These are phyloP conservation scores for Serendipita vermifera DNA, from an alignment of 768 basidiomycete species.

Conservation along the genomic window DNA sequence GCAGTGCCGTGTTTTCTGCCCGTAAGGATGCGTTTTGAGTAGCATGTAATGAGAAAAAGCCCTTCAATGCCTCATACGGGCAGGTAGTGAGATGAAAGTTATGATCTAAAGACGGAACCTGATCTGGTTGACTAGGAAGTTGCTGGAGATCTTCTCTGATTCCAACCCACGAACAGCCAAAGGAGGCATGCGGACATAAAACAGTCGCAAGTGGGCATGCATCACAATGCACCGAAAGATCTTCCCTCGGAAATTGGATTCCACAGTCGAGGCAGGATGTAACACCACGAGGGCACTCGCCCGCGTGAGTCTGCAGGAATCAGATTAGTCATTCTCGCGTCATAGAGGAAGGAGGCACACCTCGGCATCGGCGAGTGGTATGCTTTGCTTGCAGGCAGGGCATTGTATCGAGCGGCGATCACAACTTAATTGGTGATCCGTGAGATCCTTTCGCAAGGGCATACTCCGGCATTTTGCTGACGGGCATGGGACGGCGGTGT, in stretches of 20 bases:
- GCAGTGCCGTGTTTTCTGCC: slow-evolving; percentile 27
- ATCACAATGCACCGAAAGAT: slow-evolving; percentile 25
- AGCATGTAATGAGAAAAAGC: slow-evolving; percentile 38
- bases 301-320: slow-evolving; percentile 27
- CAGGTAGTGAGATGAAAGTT: slow-evolving; percentile 33
- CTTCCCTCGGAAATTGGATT: slow-evolving; percentile 25
- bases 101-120: too few relatives aligned
- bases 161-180: slow-evolving; percentile 47
- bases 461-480: slow-evolving; percentile 33
- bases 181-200: slow-evolving; percentile 33
- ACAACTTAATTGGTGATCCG: slow-evolving; percentile 31
- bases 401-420: slow-evolving; percentile 25
- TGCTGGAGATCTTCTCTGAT: slow-evolving; percentile 26
- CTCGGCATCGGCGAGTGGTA: slow-evolving; percentile 27
- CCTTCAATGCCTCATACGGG: slow-evolving; percentile 48
- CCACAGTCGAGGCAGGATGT: slow-evolving; percentile 32
- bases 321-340: background rate
- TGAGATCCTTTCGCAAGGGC: slow-evolving; percentile 35
- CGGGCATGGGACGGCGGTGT: slow-evolving; percentile 39
- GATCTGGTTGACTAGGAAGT: too few relatives aligned
- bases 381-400: slow-evolving; percentile 26
- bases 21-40: slow-evolving; percentile 16
- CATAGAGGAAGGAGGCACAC: slow-evolving; percentile 22
- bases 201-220: slow-evolving; percentile 30
- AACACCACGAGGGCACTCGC: slow-evolving; percentile 27